phyloP scores from a whole-genome alignment of 139 green algal genomes.

The Edaphochlamys debaryana region DNA sequence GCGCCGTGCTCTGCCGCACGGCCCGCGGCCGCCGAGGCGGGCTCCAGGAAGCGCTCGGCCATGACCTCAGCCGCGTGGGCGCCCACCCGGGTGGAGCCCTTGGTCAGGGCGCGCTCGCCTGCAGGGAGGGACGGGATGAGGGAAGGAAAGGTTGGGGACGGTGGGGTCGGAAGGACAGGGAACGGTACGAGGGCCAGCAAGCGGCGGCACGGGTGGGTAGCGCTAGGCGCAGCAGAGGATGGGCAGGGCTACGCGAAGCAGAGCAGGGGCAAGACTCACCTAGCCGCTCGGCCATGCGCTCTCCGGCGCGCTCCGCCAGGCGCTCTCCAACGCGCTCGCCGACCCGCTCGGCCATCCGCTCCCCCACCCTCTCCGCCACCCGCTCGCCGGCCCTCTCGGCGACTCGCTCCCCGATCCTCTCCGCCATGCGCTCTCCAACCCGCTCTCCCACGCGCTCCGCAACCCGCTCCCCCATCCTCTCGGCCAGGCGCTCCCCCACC shows the following conservation, averaged over 20 bases:
- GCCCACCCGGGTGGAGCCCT: neutral
- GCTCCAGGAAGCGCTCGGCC: conserved; percentile 12
- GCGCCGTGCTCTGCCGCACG: conserved; percentile 4
- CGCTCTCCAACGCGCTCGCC: conserved; percentile 4
- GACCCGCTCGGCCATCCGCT: conserved; percentile 38
- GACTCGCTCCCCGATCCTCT: conserved; percentile 36
- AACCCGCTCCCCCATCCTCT: conserved; percentile 21
- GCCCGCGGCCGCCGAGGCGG: neutral
- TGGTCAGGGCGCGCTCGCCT: conserved; percentile 25
- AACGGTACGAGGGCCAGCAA: too few species aligned
- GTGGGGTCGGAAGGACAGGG: too few species aligned
- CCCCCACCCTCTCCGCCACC: conserved; percentile 39
- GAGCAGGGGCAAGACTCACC: too few species aligned
- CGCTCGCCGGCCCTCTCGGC: conserved; percentile 31
- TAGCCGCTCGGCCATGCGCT: conserved; percentile 42
- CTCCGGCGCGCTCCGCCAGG: conserved; percentile 39
- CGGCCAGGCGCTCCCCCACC: conserved; percentile 35
- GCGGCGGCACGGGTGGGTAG: too few species aligned
- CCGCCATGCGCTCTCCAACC: conserved; percentile 32
- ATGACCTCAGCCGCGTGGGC: conserved; percentile 20
- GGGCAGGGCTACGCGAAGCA: too few species aligned
- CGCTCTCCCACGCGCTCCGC: conserved; percentile 41
- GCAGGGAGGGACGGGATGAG: neutral
- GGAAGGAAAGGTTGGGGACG: neutral
- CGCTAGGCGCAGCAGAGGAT: too few species aligned